Conservation (phyloP, 2,329 filamentous ascomycete species). For the Aureobasidium sp. region DNA sequence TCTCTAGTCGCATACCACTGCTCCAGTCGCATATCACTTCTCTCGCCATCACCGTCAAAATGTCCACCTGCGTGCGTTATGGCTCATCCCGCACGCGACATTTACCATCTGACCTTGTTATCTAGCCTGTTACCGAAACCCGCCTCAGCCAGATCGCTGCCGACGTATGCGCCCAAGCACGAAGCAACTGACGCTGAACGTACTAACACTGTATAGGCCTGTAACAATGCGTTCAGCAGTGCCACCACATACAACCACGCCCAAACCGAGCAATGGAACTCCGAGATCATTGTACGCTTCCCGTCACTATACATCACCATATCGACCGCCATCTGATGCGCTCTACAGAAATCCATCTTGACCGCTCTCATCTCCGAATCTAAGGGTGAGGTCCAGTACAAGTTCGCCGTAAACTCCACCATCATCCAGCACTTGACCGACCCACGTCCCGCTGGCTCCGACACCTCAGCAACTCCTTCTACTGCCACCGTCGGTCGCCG, state of each 20-base stretch:
- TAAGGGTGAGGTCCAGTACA: slow-evolving; percentile 59
- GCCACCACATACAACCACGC: slow-evolving; percentile 79
- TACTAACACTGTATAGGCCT: slow-evolving; percentile 52
- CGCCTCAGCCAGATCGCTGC: slow-evolving; percentile 78
- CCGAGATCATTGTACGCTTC: slow-evolving; percentile 72
- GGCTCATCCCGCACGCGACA: background rate
- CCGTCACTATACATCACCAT: slow-evolving; percentile 21
- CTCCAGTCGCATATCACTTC: background rate
- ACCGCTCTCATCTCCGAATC: slow-evolving; percentile 65
- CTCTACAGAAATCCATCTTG: slow-evolving; percentile 61
- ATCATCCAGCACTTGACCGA: slow-evolving; percentile 89
- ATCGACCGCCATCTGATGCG: slow-evolving; percentile 23
- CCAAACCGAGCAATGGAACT: slow-evolving; percentile 83
- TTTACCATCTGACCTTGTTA: background rate
- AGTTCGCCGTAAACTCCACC: slow-evolving; percentile 96
- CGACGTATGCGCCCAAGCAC: slow-evolving; percentile 46
- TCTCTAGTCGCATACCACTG: background rate
- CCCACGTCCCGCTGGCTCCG: slow-evolving; percentile 54
- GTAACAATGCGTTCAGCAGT: slow-evolving; percentile 64
- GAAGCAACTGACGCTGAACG: background rate
- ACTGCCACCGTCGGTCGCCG: slow-evolving; percentile 59
- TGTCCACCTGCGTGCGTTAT: slow-evolving; percentile 4
- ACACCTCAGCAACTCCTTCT: background rate
- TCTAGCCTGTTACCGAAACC: slow-evolving; percentile 64
- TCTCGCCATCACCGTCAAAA: background rate